A percentile compares a stretch with the other conserved stretches of the same genome.
Evolutionary conservation across 768 basidiomycete species (phyloP).

Genomic region (Tricholoma saponaceum): DNA sequence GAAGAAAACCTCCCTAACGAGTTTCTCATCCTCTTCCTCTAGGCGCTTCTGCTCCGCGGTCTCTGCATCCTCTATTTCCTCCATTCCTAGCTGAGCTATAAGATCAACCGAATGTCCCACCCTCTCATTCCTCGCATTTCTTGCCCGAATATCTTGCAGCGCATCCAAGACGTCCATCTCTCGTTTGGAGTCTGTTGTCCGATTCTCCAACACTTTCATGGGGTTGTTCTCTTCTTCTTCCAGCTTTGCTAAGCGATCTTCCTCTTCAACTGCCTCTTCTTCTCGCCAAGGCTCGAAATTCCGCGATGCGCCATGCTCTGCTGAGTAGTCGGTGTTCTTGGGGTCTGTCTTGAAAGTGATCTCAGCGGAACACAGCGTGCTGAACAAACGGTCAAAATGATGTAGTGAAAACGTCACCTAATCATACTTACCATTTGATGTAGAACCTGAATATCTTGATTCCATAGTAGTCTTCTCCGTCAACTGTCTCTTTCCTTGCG

Average conservation of each 20-base stretch:
- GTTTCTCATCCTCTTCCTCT: slow-evolving; percentile 89
- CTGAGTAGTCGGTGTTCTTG: slow-evolving; percentile 90
- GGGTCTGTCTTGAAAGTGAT: slow-evolving; percentile 99
- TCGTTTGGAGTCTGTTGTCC: slow-evolving; percentile 86
- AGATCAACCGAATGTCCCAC: slow-evolving; percentile 74
- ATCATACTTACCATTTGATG: slow-evolving; percentile 73
- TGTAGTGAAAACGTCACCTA: background rate
- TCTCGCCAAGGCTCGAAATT: slow-evolving; percentile 99
- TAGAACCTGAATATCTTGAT: slow-evolving; percentile 96
- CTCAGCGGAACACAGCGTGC: slow-evolving; percentile 93
- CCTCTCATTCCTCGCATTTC: slow-evolving; percentile 86
- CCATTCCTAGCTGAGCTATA: slow-evolving; percentile 51
- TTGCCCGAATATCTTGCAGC: slow-evolving; percentile 84
- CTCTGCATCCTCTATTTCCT: slow-evolving; percentile 77
- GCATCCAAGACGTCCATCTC: slow-evolving; percentile 99
- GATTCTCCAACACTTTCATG: slow-evolving; percentile 95
- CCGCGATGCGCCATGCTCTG: slow-evolving; percentile 94
- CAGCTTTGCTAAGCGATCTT: slow-evolving; percentile 78
- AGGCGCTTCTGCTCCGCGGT: slow-evolving; percentile 63
- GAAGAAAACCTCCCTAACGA: slow-evolving; percentile 85
- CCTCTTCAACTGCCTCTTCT: slow-evolving; percentile 70
- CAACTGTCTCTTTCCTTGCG: slow-evolving; percentile 96
- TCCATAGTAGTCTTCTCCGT: slow-evolving; percentile 95
- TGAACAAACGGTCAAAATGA: slow-evolving; percentile 26
- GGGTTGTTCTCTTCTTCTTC: slow-evolving; percentile 96